Base-by-base conservation (phyloP, 2,329 filamentous ascomycete genomes). In the Aspergillus sp. region DNA sequence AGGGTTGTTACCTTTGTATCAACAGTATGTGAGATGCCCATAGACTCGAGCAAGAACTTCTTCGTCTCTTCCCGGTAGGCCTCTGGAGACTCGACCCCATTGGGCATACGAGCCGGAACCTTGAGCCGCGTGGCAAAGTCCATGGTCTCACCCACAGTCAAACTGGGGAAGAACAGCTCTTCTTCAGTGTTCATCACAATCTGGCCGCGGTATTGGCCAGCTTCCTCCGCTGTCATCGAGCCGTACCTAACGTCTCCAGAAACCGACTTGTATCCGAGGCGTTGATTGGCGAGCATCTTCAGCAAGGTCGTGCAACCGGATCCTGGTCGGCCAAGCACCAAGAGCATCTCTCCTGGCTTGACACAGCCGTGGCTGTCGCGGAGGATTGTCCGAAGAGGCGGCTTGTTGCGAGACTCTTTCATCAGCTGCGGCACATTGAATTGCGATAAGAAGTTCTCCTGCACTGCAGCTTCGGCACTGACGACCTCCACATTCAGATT, bases 251-350 rank as follows among this genome's bases (percentile, higher is more conserved):
- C 82, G 41, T 89, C 82, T 0, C 88, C 89, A 0, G 81, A 72
- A 2, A 91, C 81, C 0, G 79, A 80, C 46, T 82, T 80, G 66
- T 84, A 91, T 3, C 87, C 88, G 3, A 75, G 76, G 43, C 88
- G 79, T 59, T 85, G 83, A 68, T 92, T 92, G 54, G 88, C 82
- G 5, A 92, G 80, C 68, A 90, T 81, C 68, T 90, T 92, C 50
- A 93, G 80, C 17, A 92, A 80, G 0, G 89, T 90, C 0, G 89
- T 91, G 72, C 90, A 92, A 38, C 89, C 89, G 3, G 87, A 82
- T 0, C 89, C 89, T 0, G 89, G 89, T 1, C 88, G 82, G 3
- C 89, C 89, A 0, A 91, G 79, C 0, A 91, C 88, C 0, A 91
- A 77, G 1, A 91, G 76, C 89, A 91, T 90, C 74, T 91, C 88